phyloP scores from a whole-genome alignment of 768 basidiomycete genomes.

The Kwoniella sp. region DNA sequence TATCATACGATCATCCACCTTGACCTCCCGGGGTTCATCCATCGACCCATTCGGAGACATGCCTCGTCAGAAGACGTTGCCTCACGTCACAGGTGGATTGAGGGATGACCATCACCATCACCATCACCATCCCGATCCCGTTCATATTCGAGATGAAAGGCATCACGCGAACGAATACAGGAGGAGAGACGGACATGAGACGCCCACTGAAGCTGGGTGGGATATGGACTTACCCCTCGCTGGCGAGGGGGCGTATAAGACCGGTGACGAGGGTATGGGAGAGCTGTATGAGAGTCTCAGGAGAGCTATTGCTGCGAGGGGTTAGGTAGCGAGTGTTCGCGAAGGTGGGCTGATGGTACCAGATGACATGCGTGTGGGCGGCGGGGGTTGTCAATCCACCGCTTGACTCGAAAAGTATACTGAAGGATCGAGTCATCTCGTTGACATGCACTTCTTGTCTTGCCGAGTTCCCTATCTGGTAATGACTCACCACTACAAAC shows the following conservation, averaged over 20 bases:
- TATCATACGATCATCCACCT: constrained; percentile 15
- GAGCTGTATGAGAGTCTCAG: constrained; percentile 33
- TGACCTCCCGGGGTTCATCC: not conserved
- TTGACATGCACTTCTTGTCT: too few species aligned
- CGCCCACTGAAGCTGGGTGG: constrained; percentile 14
- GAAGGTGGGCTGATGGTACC: not conserved
- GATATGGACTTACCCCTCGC: constrained; percentile 10
- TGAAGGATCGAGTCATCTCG: too few species aligned
- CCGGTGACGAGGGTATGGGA: constrained; percentile 26
- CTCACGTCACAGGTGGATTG: constrained; percentile 14
- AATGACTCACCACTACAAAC: too few species aligned
- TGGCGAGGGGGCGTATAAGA: constrained; percentile 15
- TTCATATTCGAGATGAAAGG: not conserved
- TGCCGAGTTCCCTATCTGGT: too few species aligned
- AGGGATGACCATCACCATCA: constrained; percentile 8
- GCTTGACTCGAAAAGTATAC: too few species aligned
- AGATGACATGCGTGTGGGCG: too few species aligned
- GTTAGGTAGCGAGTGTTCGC: not conserved
- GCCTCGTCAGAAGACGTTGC: constrained; percentile 5
- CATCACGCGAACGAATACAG: not conserved
- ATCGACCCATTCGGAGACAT: constrained; percentile 8
- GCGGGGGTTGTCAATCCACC: too few species aligned
- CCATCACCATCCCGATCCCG: not conserved
- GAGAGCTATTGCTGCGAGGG: constrained; percentile 17
- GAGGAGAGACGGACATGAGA: constrained; percentile 7